phyloP scores from a whole-genome alignment of 129 eudicot genomes.

The Daucus carota region DNA sequence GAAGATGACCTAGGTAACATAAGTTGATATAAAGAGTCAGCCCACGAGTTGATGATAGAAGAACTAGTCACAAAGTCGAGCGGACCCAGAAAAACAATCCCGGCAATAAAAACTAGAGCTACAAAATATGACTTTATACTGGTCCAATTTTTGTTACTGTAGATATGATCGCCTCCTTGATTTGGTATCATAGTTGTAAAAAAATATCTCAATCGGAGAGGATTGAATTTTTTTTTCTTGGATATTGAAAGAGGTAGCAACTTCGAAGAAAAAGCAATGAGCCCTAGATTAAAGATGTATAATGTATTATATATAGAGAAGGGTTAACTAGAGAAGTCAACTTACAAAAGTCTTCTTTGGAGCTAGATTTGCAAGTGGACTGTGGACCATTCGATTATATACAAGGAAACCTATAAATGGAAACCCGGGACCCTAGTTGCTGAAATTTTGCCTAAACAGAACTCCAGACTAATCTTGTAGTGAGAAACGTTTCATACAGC shows the following conservation, averaged over 20 bases:
- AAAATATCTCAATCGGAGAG: not conserved
- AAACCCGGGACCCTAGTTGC: not conserved
- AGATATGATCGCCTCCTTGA: conserved; percentile 10
- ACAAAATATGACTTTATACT: conserved; percentile 52
- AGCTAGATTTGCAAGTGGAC: not conserved
- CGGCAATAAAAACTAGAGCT: conserved; percentile 59
- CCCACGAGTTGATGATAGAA: conserved; percentile 59
- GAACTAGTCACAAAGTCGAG: conserved; percentile 55
- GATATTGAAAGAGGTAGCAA: not conserved
- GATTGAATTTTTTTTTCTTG: conserved; percentile 1
- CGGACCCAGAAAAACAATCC: conserved; percentile 67
- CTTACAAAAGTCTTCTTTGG: not conserved
- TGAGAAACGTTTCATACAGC: not conserved
- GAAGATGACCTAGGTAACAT: conserved; percentile 25
- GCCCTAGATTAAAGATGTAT: not conserved
- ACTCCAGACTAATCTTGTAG: not conserved
- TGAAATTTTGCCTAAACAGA: not conserved
- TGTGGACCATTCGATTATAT: not conserved
- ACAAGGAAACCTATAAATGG: not conserved
- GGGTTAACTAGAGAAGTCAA: not conserved
- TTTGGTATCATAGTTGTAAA: conserved; percentile 5
- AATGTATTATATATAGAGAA: not conserved
- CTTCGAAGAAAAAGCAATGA: not conserved
- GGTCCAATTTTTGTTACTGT: conserved; percentile 42
- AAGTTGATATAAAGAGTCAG: conserved; percentile 65